Conservation (phyloP, 805 yeast species). For the Myxozyma melibiosi region DNA sequence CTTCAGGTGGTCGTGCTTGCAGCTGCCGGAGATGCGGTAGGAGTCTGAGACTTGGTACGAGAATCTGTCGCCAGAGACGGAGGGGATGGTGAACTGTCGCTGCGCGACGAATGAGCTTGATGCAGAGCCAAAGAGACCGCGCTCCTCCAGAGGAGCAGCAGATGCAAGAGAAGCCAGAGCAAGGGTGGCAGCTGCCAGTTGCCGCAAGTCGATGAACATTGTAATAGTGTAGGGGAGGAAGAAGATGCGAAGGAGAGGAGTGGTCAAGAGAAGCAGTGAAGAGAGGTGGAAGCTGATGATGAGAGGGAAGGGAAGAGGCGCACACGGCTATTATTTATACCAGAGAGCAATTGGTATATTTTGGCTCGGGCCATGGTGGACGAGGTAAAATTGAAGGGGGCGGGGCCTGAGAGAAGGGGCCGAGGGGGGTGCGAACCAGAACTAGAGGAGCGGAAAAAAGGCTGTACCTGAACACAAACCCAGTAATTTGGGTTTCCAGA, state of each 20-base stretch:
- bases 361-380: too few species aligned
- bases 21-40: neutral
- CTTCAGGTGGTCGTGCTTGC: neutral
- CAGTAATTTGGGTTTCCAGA: too few species aligned
- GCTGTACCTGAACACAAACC: too few species aligned
- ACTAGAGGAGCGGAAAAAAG: too few species aligned
- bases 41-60: neutral
- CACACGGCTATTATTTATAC: too few species aligned
- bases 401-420: too few species aligned
- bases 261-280: neutral
- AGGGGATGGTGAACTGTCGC: neutral
- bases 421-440: too few species aligned
- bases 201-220: neutral
- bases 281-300: neutral
- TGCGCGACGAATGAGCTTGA: neutral
- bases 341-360: too few species aligned
- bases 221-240: neutral
- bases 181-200: slow-evolving; percentile 2
- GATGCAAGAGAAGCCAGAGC: neutral
- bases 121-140: slow-evolving; percentile 4
- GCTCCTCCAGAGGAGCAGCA: slow-evolving; percentile 4
- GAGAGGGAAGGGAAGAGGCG: too few species aligned
- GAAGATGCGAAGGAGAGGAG: neutral
- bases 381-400: too few species aligned
- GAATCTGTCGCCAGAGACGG: neutral